Conservation (phyloP, 192 early-diverging fungal genomes). For the Coemansia sp. region DNA sequence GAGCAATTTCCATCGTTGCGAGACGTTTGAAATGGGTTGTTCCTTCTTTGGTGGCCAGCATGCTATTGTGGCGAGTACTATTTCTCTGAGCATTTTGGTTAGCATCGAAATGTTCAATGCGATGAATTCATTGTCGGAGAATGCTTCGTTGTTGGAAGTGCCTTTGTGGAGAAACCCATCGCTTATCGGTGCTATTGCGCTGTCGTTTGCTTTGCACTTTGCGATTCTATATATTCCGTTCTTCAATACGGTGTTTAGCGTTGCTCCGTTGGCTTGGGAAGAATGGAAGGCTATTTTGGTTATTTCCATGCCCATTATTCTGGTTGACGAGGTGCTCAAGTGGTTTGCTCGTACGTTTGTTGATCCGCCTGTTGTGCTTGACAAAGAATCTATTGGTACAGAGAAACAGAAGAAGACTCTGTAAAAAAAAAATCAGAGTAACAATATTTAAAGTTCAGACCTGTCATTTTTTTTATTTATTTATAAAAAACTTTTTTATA, state of each 20-base stretch:
- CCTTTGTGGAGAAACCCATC: conserved; percentile 91
- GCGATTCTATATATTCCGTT: conserved; percentile 97
- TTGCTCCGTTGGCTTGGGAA: conserved; percentile 76
- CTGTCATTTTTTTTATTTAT: too few species aligned
- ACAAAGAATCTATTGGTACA: neutral
- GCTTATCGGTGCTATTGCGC: conserved; percentile 75
- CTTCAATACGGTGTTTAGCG: conserved; percentile 88
- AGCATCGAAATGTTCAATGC: conserved; percentile 99
- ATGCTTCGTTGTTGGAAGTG: conserved; percentile 87
- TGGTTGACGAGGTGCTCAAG: conserved; percentile 93
- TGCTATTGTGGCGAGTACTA: conserved; percentile 87
- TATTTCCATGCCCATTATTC: conserved; percentile 89
- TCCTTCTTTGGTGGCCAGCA: conserved; percentile 76
- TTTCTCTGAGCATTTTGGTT: conserved; percentile 93
- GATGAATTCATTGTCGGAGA: conserved; percentile 95
- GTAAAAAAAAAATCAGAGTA: conserved; percentile 9
- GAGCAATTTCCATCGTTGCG: conserved; percentile 92
- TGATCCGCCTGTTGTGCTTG: conserved; percentile 27
- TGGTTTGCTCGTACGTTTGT: conserved; percentile 61
- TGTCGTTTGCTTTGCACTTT: conserved; percentile 94
- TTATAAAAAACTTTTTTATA: too few species aligned
- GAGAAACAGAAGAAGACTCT: conserved; percentile 20
- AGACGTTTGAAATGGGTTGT: conserved; percentile 35
- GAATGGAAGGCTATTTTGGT: conserved; percentile 92
- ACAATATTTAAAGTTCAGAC: too few species aligned